Conservation (phyloP, 768 basidiomycete genomes). For the Naematelia aurantialba region DNA sequence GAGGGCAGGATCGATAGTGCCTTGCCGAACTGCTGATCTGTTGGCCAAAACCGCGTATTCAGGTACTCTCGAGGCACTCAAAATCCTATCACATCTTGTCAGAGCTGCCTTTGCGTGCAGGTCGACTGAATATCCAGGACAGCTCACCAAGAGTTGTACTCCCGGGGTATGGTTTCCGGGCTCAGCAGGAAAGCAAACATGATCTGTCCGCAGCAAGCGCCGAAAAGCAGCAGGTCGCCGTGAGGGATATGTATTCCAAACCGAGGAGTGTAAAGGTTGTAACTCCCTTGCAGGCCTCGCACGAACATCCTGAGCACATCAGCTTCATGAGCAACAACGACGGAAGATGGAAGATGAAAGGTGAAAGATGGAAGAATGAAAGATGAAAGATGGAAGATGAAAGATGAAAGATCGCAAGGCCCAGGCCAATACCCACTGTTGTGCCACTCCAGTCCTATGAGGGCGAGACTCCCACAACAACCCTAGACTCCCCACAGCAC, state of each 20-base stretch:
- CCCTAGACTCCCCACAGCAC: conserved; percentile 47
- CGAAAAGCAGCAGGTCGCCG: conserved; percentile 78
- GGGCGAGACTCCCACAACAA: conserved; percentile 42
- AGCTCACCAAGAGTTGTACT: conserved; percentile 70
- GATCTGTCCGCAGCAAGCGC: conserved; percentile 80
- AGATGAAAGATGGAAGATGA: no score
- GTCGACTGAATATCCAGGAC: conserved; percentile 1
- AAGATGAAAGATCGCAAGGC: no score
- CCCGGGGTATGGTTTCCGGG: conserved; percentile 77
- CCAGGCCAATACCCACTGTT: conserved; percentile 37
- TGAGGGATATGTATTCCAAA: conserved; percentile 70
- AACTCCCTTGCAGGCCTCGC: conserved; percentile 81
- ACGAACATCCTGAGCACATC: conserved; percentile 43
- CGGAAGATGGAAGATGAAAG: background rate
- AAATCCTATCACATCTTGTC: conserved; percentile 59
- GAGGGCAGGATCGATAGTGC: conserved; percentile 58
- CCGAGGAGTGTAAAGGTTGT: conserved; percentile 69
- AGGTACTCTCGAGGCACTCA: conserved; percentile 64
- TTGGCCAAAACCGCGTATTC: conserved; percentile 62
- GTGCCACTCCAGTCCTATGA: conserved; percentile 44
- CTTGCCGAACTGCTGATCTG: conserved; percentile 59
- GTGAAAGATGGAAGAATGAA: no score
- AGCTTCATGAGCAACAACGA: background rate
- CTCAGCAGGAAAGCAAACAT: conserved; percentile 71
- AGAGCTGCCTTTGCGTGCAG: background rate